Evolutionary conservation across 176 grass and related monocot genomes (phyloP), one percentile per base, ranked within the genome.

Genomic region (Eragrostis curvula): DNA sequence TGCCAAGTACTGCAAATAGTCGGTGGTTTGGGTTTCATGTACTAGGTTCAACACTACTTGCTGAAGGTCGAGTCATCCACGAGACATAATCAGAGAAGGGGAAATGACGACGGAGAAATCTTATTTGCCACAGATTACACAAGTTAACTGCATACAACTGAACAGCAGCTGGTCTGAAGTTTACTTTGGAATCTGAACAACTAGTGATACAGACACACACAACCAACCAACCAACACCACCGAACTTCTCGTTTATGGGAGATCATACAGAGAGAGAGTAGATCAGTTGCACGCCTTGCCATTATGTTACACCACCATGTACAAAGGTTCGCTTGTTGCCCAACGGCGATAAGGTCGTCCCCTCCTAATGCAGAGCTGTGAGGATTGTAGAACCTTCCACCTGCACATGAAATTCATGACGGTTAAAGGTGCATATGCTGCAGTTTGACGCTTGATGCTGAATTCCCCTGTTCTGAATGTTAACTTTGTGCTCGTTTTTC

Each of bases 381-480:
- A 98, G 83, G 28, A 93, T 57, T 29, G 86, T 70, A 44, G 95
- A 83, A 25, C 88, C 84, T 86, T 98, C 96, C 75, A 95, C 96
- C 92, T 95, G 66, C 80, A 86, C 0, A 76, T 49, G 42, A 5
- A 46, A 73, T 41, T 39, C 21, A 12, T 39, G 29, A 27, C 2
- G 32, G 62, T 42, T 53, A 63, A 63, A 15, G 30, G 3, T 25
- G 25, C 36, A 15, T 36, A 30, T 7, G 18, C 3, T 39, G 29
- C 15, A 73, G 0, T 3, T 48, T 8, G 10, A 65, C 36, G 59
- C n/a, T n/a, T n/a, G n/a, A n/a, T n/a, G n/a, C n/a, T n/a, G n/a
- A n/a, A n/a, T n/a, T 8, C 7, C 23, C 59, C 14, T 25, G 43
- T 12, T 8, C 20, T 49, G 43, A 39, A 5, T 48, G 5, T 68